Evolutionary conservation across 1,284 basidiomycete species (phyloP), one percentile per base, ranked within the genome.

Genomic region (Apiotrichum sp.): DNA sequence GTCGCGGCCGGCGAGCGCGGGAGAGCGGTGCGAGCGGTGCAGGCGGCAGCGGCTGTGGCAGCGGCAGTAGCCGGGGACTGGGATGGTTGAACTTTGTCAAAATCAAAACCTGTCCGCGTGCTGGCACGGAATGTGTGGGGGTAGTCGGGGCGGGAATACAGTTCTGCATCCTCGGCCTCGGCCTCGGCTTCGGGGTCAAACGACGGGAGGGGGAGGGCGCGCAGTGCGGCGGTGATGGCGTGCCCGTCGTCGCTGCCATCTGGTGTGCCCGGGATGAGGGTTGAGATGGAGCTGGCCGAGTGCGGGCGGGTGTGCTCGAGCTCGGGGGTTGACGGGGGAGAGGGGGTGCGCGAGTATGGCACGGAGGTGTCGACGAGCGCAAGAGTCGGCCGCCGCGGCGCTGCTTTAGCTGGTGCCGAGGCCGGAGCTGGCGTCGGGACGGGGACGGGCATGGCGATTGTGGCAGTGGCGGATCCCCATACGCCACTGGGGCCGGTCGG

Each of bases 241-340:
- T 48, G 47, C 5, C 47, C 47, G 10, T 48, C 47, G 35, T 48
- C 47, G 47, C 47, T 48, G 29, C 47, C n/a, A 8, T 38, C 35
- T 7, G 47, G 47, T 3, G 47, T 48, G 2, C n/a, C 34, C 4
- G 47, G 47, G 6, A 48, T 9, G 9, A 48, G 11, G 16, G 47
- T 39, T 6, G 47, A 48, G 9, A 39, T 13, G n/a, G 47, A 48
- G 36, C 47, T 48, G 35, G 47, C 4, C 9, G 11, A 31, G 22
- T 9, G 7, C 36, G 47, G 32, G 36, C 47, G 47, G 47, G 47
- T 2, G 47, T 48, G 8, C 13, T 8, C 3, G 47, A 36, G 6
- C 10, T 48, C 47, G 47, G 47, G 47, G 3, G 47, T 48, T 3
- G 6, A 11, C 3, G 47, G 47, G 6, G 22, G 22, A 22, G 22